Percentiles rank a stretch among this genome's conserved stretches.
Conservation (phyloP, 345 rosid genomes). For the Populus ilicifolia region DNA sequence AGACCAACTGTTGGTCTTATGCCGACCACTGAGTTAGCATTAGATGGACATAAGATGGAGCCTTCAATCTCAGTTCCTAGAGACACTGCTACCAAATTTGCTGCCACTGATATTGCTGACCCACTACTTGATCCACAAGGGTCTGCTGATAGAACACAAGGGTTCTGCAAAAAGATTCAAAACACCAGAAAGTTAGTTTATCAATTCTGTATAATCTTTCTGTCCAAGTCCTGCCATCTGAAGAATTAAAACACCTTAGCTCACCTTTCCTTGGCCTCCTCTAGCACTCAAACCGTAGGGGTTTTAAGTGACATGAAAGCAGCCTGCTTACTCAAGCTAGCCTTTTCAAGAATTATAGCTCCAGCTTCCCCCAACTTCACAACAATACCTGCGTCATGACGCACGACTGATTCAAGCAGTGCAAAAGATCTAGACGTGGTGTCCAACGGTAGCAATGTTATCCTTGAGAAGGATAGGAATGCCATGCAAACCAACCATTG, state of each 20-base stretch:
- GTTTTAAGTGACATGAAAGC: conserved; percentile 7
- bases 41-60: conserved; percentile 58
- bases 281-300: conserved; percentile 56
- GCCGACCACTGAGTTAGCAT: conserved; percentile 56
- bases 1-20: conserved; percentile 68
- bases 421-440: conserved; percentile 77
- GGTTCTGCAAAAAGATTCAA: conserved; percentile 41
- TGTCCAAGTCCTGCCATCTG: neutral
- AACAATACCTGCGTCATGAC: conserved; percentile 60
- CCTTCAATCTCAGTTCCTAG: conserved; percentile 71
- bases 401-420: conserved; percentile 53
- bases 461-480: conserved; percentile 70
- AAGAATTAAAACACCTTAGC: neutral
- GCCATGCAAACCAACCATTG: conserved; percentile 44
- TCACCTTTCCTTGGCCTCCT: conserved; percentile 66
- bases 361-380: conserved; percentile 51
- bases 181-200: too few species aligned
- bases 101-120: conserved; percentile 68
- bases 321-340: conserved; percentile 58
- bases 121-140: conserved; percentile 77
- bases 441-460: conserved; percentile 55
- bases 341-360: conserved; percentile 70
- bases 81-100: conserved; percentile 58
- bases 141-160: conserved; percentile 48
- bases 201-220: too few species aligned